Base-by-base conservation (phyloP, 768 basidiomycete genomes). In the Suillus subluteus region DNA sequence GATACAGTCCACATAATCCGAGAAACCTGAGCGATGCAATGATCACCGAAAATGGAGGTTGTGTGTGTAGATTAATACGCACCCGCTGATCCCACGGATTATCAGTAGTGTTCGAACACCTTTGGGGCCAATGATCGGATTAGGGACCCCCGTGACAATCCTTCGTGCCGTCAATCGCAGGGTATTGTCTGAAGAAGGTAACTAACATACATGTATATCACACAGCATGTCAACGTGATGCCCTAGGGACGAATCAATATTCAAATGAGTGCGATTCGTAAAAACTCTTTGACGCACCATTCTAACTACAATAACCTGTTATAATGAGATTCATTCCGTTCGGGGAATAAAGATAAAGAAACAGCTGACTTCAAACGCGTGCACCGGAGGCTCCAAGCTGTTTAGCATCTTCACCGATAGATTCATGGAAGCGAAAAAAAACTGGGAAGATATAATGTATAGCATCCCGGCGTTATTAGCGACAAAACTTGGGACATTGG, bases 111-210 rank as follows among this genome's bases (percentile, higher is more conserved):
- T 65, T 46, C 92, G 82, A 9, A 94, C 85, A 3, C 83, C 90
- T 54, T 87, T 87, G 0, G 92, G 93, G 1, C 92, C 93, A 0
- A 89, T 69, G 37, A 88, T 74, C 0, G 91, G 91, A 72, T 94
- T 79, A 2, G 81, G 81, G 6, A 88, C 79, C n/a, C 78, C 78
- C 50, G 70, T 78, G 30, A 75, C 78, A 69, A 69, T 74, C 82
- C 79, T 82, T 30, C 12, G 35, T n/a, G 65, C 11, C 6, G n/a
- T 61, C 58, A 61, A 18, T 43, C 18, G 11, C 18, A 30, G 16
- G 3, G 6, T 46, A 21, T 23, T 13, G 30, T 58, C 64, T 18
- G 3, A 48, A 43, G 62, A 26, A 37, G n/a, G 62, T n/a, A 13
- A 68, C 41, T 6, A 18, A 73, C 75, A 32, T 66, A 85, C 83